These are phyloP conservation scores for Xerocomellus intermedius DNA, from an alignment of 768 basidiomycete genomes.

Conservation along the genomic window DNA sequence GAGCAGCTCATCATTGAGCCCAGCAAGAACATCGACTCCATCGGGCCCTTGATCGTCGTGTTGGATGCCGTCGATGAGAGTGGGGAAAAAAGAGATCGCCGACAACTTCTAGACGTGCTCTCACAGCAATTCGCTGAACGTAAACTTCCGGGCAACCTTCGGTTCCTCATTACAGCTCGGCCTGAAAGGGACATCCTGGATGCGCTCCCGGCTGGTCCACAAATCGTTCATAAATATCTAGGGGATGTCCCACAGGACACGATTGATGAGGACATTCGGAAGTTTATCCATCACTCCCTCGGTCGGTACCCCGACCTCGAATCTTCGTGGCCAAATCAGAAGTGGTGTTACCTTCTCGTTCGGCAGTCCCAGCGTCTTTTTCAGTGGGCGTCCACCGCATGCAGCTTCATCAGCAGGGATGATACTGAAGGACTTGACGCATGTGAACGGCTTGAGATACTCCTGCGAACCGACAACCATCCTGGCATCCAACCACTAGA, in stretches of 20 bases:
- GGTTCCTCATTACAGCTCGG: conserved; percentile 20
- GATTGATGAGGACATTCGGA: not conserved
- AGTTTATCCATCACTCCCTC: conserved; percentile 2
- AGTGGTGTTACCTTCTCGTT: conserved; percentile 16
- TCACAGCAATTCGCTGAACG: not conserved
- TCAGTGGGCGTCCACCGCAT: conserved; percentile 16
- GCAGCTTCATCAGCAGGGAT: conserved; percentile 11
- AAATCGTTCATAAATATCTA: not conserved
- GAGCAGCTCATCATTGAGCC: not conserved
- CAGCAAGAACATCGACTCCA: not conserved
- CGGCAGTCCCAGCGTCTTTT: conserved; percentile 22
- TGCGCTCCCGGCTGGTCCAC: not conserved
- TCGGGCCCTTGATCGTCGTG: not conserved
- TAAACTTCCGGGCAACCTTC: conserved; percentile 14
- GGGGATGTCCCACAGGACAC: not conserved
- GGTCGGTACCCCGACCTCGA: not conserved
- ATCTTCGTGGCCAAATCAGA: conserved; percentile 1
- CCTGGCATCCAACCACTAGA: not conserved
- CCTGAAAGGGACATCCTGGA: conserved; percentile 12
- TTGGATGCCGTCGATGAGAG: conserved; percentile 29
- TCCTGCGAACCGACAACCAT: not conserved
- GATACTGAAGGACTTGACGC: not conserved
- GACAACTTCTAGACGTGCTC: conserved; percentile 17
- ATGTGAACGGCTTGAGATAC: no score
- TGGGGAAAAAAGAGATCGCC: conserved; percentile 4